Evolutionary conservation across 768 basidiomycete species (phyloP), one percentile per base, ranked within the genome.

Genomic region (Thelephora ganbajun): DNA sequence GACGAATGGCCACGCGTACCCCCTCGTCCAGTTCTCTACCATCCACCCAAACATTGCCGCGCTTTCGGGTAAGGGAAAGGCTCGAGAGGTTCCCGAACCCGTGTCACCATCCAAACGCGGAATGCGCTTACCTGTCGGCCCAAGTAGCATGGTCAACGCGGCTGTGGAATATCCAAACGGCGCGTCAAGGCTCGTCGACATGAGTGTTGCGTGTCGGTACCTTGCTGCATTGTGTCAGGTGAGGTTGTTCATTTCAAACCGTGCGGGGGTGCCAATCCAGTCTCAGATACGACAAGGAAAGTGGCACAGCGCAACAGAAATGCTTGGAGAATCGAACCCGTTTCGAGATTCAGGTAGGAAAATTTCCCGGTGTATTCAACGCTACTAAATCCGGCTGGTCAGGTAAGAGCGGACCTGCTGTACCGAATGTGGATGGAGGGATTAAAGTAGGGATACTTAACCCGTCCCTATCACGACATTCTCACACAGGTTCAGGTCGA

Each of bases 161-260:
- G 73, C 80, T 2, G 74, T 78, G 35, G 70, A 79, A 33, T 67
- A 75, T 55, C 77, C 79, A 50, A 77, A 77, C 43, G 73, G 69
- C 13, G 76, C 83, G 18, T 83, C 81, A 42, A 74, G 85, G 45
- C 69, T 97, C 23, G 89, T 94, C 2, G 90, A 96, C 65, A 85
- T 91, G 77, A 93, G 89, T 57, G 76, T 98, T 33, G 89, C 91
- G 5, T 98, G 96, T 61, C 76, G 96, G 37, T 98, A 98, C 67
- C 77, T 99, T 18, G 92, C 91, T 14, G 96, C 94, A 9, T 90
- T 97, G 58, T 97, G 93, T 61, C 80, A 91, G 70, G 85, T 91
- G 52, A 22, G 22, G 39, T 22, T 16, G 14, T 16, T 41, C 3
- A 6, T 41, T 4, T 14, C 6, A 30, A 30, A 1, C 14, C 18